These are phyloP conservation scores for Lecanoromycetidae sp. DNA, from an alignment of 2,329 filamentous ascomycete genomes.

Conservation along the genomic window DNA sequence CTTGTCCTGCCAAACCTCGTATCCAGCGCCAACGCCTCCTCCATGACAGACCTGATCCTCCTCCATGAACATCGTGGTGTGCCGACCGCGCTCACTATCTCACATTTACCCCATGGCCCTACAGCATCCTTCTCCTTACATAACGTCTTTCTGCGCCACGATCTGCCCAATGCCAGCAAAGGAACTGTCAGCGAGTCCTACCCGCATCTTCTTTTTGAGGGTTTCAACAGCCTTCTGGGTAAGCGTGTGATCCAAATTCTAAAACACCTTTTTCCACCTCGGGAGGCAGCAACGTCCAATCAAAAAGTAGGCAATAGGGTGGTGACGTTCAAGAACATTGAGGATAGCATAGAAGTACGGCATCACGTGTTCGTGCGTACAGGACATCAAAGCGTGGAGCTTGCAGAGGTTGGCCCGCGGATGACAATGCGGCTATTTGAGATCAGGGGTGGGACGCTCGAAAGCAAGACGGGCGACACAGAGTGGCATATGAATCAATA, in stretches of 20 bases:
- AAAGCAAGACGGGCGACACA: constrained; percentile 88
- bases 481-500: constrained; percentile 97
- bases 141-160: constrained; percentile 83
- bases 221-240: constrained; percentile 71
- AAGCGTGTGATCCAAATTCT: constrained; percentile 76
- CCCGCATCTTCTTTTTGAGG: constrained; percentile 90
- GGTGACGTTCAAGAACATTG: constrained; percentile 87
- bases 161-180: constrained; percentile 76
- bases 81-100: constrained; percentile 77
- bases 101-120: constrained; percentile 78
- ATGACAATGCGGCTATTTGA: constrained; percentile 98
- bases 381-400: constrained; percentile 74
- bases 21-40: constrained; percentile 63
- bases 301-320: constrained; percentile 75
- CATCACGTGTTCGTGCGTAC: constrained; percentile 93
- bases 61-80: constrained; percentile 88
- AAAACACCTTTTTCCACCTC: constrained; percentile 86
- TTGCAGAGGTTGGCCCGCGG: constrained; percentile 79
- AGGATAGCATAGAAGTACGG: constrained; percentile 75
- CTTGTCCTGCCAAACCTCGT: constrained; percentile 78
- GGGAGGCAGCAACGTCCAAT: constrained; percentile 59
- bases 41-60: constrained; percentile 72
- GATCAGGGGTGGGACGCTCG: constrained; percentile 78
- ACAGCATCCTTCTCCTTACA: constrained; percentile 80
- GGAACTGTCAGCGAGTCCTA: constrained; percentile 89